phyloP scores from a whole-genome alignment of 2,329 filamentous ascomycete genomes.

The Blastomyces percursus region DNA sequence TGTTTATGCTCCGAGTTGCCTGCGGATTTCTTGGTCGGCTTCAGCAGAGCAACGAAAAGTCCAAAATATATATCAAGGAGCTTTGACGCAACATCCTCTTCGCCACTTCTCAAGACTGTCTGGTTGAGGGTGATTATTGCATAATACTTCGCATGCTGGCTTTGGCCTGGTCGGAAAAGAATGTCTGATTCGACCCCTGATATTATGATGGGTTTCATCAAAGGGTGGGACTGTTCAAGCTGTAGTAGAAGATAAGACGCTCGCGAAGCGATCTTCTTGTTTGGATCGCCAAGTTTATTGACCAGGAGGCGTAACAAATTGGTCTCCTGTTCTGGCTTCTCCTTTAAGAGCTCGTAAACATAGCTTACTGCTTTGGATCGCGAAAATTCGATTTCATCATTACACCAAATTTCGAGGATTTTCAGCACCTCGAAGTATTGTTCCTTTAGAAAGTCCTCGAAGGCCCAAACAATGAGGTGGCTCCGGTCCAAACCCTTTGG shows the following conservation, averaged over 20 bases:
- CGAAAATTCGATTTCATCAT: constrained; percentile 90
- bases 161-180: constrained; percentile 77
- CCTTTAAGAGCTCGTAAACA: constrained; percentile 79
- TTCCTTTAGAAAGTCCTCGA: constrained; percentile 90
- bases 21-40: constrained; percentile 42
- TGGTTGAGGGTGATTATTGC: constrained; percentile 95
- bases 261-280: constrained; percentile 89
- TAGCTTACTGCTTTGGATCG: constrained; percentile 80
- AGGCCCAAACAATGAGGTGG: constrained; percentile 80
- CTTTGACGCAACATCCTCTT: constrained; percentile 67
- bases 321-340: constrained; percentile 94
- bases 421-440: constrained; percentile 90
- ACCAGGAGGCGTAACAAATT: constrained; percentile 84
- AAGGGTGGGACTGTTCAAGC: constrained; percentile 73
- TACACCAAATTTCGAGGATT: constrained; percentile 82
- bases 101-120: constrained; percentile 77
- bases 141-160: constrained; percentile 82
- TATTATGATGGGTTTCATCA: constrained; percentile 87
- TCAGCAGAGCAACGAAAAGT: constrained; percentile 72
- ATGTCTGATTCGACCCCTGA: constrained; percentile 77
- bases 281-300: constrained; percentile 91
- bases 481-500: constrained; percentile 62
- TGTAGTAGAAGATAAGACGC: constrained; percentile 91
- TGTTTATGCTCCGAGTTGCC: constrained; percentile 25
- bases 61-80: constrained; percentile 87